Base-by-base conservation (phyloP, 352 stramenopile genomes). In the Pythium rishiriense region DNA sequence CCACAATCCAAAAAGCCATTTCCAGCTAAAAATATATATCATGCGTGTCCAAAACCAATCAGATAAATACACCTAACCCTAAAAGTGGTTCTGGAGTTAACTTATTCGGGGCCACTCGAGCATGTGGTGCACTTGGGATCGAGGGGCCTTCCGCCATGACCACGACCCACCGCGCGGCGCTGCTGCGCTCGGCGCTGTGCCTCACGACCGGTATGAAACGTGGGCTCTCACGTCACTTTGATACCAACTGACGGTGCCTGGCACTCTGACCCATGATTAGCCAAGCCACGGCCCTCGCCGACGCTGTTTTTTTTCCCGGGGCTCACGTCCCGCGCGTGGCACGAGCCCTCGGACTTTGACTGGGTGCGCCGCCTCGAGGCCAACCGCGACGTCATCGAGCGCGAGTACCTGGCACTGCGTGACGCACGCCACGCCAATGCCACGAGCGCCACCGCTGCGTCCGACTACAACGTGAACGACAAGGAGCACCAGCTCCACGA, bases 221-320 rank as follows among this genome's bases (percentile, higher is more conserved):
- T 17, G 4, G n/a, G n/a, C n/a, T n/a, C n/a, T n/a, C 35, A 39
- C 31, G 31, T 17, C 11, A 42, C 35, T 17, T 42, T n/a, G n/a
- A n/a, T n/a, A n/a, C n/a, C n/a, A n/a, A n/a, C n/a, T n/a, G n/a
- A n/a, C n/a, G n/a, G n/a, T n/a, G n/a, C n/a, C n/a, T n/a, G n/a
- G n/a, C n/a, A n/a, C 5, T 43, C 4, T 19, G 45, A n/a, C 46
- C 12, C 8, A 4, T 0, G 12, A 19, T 22, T 50, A 89, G 84
- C 82, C 37, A 93, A 91, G 74, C 68, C 80, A n/a, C 76, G 84
- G 8, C 84, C 84, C 45, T 89, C 80, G 41, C 84, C 84, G 43
- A 93, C 84, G 55, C 75, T 93, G 15, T 93, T 93, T 65, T 88
- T 74, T 69, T 93, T 93, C 67, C 84, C 81, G 1, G 84, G 84